Conservation (phyloP, 192 early-diverging fungal species). For the Jimgerdemannia lactiflua region DNA sequence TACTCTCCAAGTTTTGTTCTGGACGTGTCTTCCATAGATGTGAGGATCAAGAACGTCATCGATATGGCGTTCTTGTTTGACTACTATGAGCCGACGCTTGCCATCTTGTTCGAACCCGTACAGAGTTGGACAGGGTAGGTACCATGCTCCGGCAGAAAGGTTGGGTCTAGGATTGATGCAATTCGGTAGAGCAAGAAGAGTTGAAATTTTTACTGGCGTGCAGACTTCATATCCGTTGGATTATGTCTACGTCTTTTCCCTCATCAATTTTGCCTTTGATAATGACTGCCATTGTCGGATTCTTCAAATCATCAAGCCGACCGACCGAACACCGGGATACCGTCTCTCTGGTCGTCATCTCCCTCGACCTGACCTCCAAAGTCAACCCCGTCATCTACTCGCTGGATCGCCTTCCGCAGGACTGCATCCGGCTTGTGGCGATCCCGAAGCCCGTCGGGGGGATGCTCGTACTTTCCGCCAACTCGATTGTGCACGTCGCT, state of each 20-base stretch:
- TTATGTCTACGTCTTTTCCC: no score
- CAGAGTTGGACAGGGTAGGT: slow-evolving; percentile 86
- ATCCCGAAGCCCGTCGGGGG: slow-evolving; percentile 87
- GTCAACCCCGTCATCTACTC: slow-evolving; percentile 82
- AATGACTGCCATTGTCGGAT: neutral
- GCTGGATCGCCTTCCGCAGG: slow-evolving; percentile 78
- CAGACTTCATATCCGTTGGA: no score
- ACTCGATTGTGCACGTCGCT: slow-evolving; percentile 81
- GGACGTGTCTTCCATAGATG: slow-evolving; percentile 53
- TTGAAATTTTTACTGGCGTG: no score
- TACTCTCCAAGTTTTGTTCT: slow-evolving; percentile 75
- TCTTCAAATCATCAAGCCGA: slow-evolving; percentile 5
- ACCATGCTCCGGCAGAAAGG: neutral
- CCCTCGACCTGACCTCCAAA: slow-evolving; percentile 75
- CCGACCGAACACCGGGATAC: slow-evolving; percentile 27
- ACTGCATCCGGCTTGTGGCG: slow-evolving; percentile 64
- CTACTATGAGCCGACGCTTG: slow-evolving; percentile 92
- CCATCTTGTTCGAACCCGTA: slow-evolving; percentile 84
- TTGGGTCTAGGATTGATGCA: neutral
- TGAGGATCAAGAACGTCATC: slow-evolving; percentile 71
- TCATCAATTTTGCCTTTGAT: no score
- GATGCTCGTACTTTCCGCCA: slow-evolving; percentile 74
- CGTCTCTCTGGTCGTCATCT: slow-evolving; percentile 60
- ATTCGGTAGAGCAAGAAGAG: neutral
- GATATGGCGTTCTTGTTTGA: slow-evolving; percentile 91